Evolutionary conservation across 2,329 filamentous ascomycete genomes (phyloP), one percentile per base, ranked within the genome.

Genomic region (Trichophyton simii): DNA sequence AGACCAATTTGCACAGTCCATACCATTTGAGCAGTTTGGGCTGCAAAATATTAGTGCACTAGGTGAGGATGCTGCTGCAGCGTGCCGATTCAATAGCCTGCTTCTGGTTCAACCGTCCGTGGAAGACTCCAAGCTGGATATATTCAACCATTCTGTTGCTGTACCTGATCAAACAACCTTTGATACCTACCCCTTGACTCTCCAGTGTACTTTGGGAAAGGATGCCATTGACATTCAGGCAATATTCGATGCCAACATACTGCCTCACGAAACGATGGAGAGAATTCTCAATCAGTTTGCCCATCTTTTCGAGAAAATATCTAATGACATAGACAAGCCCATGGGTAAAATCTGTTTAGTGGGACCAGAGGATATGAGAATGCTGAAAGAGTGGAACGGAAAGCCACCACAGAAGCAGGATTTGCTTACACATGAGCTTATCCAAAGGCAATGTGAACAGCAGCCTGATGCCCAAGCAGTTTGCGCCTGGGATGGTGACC

Each of bases 11-110:
- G 73, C 81, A 0, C 71, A 75, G 4, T 77, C 81, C 59, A 82
- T 84, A 78, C 83, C 83, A 65, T 82, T 80, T 25, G 79, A 80
- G 54, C 79, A 78, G 1, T 77, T 84, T 9, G 72, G 74, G 3
- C 73, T 75, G 38, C 66, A 70, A 0, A 75, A 77, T 9, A 83
- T 85, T 77, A 52, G 81, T 63, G 72, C 73, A 31, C 69, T 83
- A 15, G 81, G 79, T 64, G 71, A 77, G 1, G 73, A 77, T 62
- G 69, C 72, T 5, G 68, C 70, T 11, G 66, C 68, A 3, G 75
- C 75, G n/a, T 77, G 72, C 63, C 68, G 73, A 18, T 75, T 78
- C 62, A 70, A 73, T 38, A 77, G 71, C 59, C 64, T 76, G 55
- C 67, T 78, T 5, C 72, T 71, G 1, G 72, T 77, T 34, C 61